These are phyloP conservation scores for Vitrella brassicaformis DNA, from an alignment of 73 alveolate species.

Conservation along the genomic window DNA sequence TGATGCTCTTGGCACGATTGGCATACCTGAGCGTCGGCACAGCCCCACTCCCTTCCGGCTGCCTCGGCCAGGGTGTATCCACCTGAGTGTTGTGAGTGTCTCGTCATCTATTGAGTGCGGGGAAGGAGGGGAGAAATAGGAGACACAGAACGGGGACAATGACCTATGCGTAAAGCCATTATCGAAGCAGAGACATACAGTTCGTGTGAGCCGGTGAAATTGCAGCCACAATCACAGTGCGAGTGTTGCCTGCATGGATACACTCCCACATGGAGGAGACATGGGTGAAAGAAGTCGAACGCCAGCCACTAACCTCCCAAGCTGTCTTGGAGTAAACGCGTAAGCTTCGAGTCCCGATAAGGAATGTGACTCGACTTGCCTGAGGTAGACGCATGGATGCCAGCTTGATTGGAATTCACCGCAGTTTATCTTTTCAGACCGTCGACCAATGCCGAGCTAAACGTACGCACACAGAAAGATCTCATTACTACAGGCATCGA, in stretches of 20 bases:
- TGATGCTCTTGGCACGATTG: slow-evolving; percentile 75
- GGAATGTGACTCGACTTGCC: slow-evolving; percentile 56
- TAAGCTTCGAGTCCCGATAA: slow-evolving; percentile 73
- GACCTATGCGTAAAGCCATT: too few species aligned
- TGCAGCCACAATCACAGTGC: too few species aligned
- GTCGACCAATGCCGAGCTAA: neutral
- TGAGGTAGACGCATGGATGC: neutral
- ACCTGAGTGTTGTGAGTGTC: too few species aligned
- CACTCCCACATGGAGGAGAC: neutral
- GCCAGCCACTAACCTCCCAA: slow-evolving; percentile 50
- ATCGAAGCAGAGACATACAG: neutral
- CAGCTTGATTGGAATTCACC: neutral
- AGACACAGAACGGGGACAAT: too few species aligned
- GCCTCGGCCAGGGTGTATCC: too few species aligned
- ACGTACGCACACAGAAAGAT: neutral
- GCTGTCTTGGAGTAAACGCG: slow-evolving; percentile 68
- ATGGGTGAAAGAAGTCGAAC: neutral
- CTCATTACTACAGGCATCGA: neutral
- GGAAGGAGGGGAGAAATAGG: too few species aligned
- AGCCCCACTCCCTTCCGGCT: too few species aligned
- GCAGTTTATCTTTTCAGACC: neutral
- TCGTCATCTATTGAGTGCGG: too few species aligned
- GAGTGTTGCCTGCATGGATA: too few species aligned
- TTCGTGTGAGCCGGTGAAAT: too few species aligned
- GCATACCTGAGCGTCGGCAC: slow-evolving; percentile 88